These are phyloP conservation scores for Tricholoma bakamatsutake DNA, from an alignment of 768 basidiomycete genomes.

Conservation along the genomic window DNA sequence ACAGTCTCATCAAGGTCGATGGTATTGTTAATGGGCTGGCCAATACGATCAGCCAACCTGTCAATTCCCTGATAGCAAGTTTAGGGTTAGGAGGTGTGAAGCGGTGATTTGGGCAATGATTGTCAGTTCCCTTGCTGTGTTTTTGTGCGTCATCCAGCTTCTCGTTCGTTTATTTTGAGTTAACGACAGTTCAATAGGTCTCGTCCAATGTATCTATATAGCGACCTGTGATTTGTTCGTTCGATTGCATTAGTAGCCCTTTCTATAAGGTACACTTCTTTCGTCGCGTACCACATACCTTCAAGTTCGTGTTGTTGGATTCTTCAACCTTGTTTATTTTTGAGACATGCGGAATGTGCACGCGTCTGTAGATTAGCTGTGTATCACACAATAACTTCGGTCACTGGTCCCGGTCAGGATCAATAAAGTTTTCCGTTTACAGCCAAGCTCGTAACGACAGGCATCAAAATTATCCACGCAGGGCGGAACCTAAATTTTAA, in stretches of 20 bases:
- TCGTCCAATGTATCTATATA: neutral
- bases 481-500: too few relatives aligned
- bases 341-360: neutral
- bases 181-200: neutral
- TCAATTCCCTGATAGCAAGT: constrained; percentile 8
- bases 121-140: neutral
- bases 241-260: neutral
- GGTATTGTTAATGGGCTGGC: constrained; percentile 10
- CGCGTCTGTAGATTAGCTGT: neutral
- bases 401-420: too few relatives aligned
- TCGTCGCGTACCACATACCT: neutral
- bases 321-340: neutral
- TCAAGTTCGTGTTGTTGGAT: neutral
- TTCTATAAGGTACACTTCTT: neutral
- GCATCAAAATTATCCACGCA: too few relatives aligned
- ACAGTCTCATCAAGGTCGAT: constrained; percentile 4
- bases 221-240: constrained; percentile 2
- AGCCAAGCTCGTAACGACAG: too few relatives aligned
- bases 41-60: neutral
- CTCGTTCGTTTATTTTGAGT: neutral
- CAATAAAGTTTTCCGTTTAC: too few relatives aligned
- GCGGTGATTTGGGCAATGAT: constrained; percentile 7
- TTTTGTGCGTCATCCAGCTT: constrained; percentile 2
- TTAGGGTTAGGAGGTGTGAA: constrained; percentile 10
- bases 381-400: too few relatives aligned